Evolutionary conservation across 176 grass and related monocot genomes (phyloP).

Genomic region (Ananas comosus): DNA sequence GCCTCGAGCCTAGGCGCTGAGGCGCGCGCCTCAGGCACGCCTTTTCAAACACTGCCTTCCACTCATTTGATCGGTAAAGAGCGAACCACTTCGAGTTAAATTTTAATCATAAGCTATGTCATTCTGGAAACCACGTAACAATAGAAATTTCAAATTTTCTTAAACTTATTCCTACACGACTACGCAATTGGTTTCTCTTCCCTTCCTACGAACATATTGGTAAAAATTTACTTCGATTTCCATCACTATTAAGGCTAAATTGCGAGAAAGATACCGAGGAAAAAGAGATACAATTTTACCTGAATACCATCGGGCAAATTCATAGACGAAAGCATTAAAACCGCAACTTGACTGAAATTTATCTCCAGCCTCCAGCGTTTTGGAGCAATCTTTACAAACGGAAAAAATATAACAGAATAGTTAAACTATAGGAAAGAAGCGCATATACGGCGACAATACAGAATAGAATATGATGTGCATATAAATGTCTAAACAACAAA

Average conservation of each 20-base stretch:
- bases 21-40: no score
- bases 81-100: not conserved
- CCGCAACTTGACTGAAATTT: slow-evolving; percentile 87
- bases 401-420: not conserved
- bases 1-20: no score
- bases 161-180: slow-evolving; percentile 77
- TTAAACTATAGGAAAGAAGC: not conserved
- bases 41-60: no score
- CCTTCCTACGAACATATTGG: slow-evolving; percentile 32
- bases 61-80: not conserved
- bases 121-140: not conserved
- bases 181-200: slow-evolving; percentile 38
- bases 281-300: slow-evolving; percentile 19
- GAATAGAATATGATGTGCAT: not conserved
- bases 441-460: not conserved
- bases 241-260: no score
- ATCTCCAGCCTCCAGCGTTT: slow-evolving; percentile 92
- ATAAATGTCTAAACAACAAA: not conserved
- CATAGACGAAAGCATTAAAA: slow-evolving; percentile 97
- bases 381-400: slow-evolving; percentile 48
- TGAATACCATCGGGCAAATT: slow-evolving; percentile 92
- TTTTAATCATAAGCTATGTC: not conserved
- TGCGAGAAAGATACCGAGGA: no score
- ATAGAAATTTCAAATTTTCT: slow-evolving; percentile 41
- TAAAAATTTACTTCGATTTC: slow-evolving; percentile 42